A percentile compares a stretch with the other conserved stretches of the same genome.
phyloP scores from a whole-genome alignment of 2,329 filamentous ascomycete species.

The Diaporthe velutina region DNA sequence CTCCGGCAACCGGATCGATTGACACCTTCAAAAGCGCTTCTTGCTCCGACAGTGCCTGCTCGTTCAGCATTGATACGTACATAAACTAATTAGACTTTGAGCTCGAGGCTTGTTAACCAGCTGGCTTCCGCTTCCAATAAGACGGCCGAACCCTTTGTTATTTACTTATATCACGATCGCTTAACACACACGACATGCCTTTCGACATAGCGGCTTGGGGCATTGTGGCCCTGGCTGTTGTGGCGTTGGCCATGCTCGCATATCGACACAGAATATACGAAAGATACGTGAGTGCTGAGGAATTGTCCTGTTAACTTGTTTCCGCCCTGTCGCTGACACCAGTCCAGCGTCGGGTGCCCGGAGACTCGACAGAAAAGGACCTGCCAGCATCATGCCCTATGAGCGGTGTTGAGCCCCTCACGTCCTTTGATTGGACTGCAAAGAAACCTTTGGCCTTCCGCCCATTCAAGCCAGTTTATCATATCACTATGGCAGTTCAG shows the following conservation, averaged over 20 bases:
- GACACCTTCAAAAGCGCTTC: not conserved
- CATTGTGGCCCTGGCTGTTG: constrained; percentile 13
- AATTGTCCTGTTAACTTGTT: too few species aligned
- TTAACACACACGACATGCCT: not conserved
- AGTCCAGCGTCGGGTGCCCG: not conserved
- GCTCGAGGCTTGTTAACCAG: too few species aligned
- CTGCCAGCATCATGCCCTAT: constrained; percentile 23
- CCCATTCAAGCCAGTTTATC: constrained; percentile 65
- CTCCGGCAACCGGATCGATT: constrained; percentile 1
- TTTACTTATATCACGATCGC: not conserved
- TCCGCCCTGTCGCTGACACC: not conserved
- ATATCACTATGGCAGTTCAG: constrained; percentile 67
- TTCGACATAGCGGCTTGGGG: not conserved
- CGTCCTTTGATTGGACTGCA: constrained; percentile 55
- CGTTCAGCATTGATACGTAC: not conserved
- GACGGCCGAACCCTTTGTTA: too few species aligned
- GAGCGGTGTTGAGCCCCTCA: constrained; percentile 45
- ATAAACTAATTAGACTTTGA: not conserved
- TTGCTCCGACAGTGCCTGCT: not conserved
- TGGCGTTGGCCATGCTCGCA: not conserved
- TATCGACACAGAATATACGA: not conserved
- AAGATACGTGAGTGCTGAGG: not conserved
- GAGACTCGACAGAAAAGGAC: not conserved
- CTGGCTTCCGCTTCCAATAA: not conserved
- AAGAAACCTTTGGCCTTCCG: constrained; percentile 55